phyloP scores from a whole-genome alignment of 306 rosid genomes.

The Acacia confusa region DNA sequence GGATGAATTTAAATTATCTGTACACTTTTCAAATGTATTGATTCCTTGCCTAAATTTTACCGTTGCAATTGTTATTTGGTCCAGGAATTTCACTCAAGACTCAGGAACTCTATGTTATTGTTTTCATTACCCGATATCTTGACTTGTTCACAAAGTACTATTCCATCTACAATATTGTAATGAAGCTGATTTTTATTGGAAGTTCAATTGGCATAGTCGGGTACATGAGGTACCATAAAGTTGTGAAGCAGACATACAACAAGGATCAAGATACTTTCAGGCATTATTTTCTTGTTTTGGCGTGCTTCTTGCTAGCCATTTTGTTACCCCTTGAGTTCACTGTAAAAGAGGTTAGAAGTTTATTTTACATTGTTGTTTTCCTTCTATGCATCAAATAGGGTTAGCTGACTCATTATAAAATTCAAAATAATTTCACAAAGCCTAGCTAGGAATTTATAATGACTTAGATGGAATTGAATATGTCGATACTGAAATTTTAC shows the following conservation, averaged over 20 bases:
- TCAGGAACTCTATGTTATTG: constrained; percentile 43
- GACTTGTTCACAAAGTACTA: constrained; percentile 22
- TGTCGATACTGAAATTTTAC: background rate
- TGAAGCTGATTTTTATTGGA: constrained; percentile 8
- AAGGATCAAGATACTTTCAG: constrained; percentile 36
- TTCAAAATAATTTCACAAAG: background rate
- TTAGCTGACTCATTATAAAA: background rate
- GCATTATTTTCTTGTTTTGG: constrained; percentile 8
- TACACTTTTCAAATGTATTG: background rate
- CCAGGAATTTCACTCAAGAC: constrained; percentile 50
- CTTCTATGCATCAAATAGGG: background rate
- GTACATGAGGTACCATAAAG: constrained; percentile 49
- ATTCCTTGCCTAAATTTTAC: background rate
- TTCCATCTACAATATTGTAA: constrained; percentile 35
- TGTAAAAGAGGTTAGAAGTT: constrained; percentile 1
- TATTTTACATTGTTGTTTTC: background rate
- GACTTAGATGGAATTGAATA: background rate
- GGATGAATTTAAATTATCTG: background rate
- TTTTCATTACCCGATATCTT: constrained; percentile 41
- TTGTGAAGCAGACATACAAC: constrained; percentile 43
- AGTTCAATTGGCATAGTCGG: constrained; percentile 38
- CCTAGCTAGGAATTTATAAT: background rate
- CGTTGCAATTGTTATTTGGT: background rate
- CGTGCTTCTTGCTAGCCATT: constrained; percentile 2
- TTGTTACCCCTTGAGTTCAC: background rate